Evolutionary conservation across 768 basidiomycete genomes (phyloP).

Genomic region (Pholiota microspora): DNA sequence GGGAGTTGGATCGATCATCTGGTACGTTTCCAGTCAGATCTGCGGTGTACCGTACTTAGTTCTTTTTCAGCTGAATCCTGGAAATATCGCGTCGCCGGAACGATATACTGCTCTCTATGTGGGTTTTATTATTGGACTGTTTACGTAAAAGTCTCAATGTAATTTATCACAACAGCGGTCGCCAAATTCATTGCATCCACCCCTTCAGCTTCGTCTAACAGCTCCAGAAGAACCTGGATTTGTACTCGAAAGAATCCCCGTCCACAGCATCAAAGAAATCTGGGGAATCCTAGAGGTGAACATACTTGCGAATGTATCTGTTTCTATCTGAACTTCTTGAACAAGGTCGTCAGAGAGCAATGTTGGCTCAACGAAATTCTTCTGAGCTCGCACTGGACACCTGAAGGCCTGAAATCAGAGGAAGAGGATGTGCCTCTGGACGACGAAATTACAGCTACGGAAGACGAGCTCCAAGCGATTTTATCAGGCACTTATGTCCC

Average conservation of each 20-base stretch:
- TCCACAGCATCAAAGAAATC: conserved; percentile 69
- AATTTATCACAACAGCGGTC: conserved; percentile 44
- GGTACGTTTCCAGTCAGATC: conserved; percentile 31
- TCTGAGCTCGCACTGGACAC: conserved; percentile 56
- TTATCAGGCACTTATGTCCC: conserved; percentile 56
- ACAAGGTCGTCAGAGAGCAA: conserved; percentile 74
- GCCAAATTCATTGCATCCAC: conserved; percentile 65
- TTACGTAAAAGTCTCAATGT: neutral
- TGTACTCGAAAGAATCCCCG: conserved; percentile 65
- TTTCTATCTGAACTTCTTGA: neutral
- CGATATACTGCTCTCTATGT: conserved; percentile 71
- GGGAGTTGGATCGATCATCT: conserved; percentile 68
- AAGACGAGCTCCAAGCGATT: conserved; percentile 62
- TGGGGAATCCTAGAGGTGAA: conserved; percentile 73
- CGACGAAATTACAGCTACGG: conserved; percentile 39
- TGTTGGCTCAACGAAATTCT: conserved; percentile 83
- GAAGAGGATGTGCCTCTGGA: conserved; percentile 27
- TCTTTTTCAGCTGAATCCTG: conserved; percentile 50
- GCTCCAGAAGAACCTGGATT: conserved; percentile 78
- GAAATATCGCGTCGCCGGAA: conserved; percentile 46
- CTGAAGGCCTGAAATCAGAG: conserved; percentile 41
- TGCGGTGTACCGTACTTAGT: conserved; percentile 1
- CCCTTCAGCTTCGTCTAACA: conserved; percentile 62
- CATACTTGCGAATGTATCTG: neutral
- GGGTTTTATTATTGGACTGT: conserved; percentile 19